Conservation (phyloP, 306 rosid species). For the Styphnolobium japonicum region DNA sequence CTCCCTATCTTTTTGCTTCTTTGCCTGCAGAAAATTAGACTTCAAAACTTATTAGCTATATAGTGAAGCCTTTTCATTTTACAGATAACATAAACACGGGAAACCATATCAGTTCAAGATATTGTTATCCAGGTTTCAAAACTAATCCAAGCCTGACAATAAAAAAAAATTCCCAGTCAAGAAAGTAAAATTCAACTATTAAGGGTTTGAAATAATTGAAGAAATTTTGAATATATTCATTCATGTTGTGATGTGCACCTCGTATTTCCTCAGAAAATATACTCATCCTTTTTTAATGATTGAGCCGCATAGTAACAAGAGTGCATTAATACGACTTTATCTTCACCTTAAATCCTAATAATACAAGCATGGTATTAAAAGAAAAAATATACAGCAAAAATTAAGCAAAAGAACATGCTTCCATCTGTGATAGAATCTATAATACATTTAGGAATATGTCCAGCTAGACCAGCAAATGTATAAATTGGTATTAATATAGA, state of each 20-base stretch:
- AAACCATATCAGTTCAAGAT: not conserved
- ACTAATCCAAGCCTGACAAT: not conserved
- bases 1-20: constrained; percentile 82
- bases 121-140: not conserved
- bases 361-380: not conserved
- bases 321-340: not conserved
- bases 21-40: constrained; percentile 49
- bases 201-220: not conserved
- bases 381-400: not conserved
- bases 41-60: constrained; percentile 9
- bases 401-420: not conserved
- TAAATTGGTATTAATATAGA: not conserved
- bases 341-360: not conserved
- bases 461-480: not conserved
- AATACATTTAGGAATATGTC: not conserved
- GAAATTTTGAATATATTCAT: not conserved
- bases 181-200: not conserved
- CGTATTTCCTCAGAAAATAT: not conserved
- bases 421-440: not conserved
- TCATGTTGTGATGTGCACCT: not conserved
- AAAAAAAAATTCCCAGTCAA: not conserved
- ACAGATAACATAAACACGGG: not conserved
- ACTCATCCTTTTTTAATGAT: not conserved
- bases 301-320: not conserved
- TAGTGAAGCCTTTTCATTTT: not conserved